These are phyloP conservation scores for Erysiphe pisi DNA, from an alignment of 2,329 filamentous ascomycete genomes.

Conservation along the genomic window DNA sequence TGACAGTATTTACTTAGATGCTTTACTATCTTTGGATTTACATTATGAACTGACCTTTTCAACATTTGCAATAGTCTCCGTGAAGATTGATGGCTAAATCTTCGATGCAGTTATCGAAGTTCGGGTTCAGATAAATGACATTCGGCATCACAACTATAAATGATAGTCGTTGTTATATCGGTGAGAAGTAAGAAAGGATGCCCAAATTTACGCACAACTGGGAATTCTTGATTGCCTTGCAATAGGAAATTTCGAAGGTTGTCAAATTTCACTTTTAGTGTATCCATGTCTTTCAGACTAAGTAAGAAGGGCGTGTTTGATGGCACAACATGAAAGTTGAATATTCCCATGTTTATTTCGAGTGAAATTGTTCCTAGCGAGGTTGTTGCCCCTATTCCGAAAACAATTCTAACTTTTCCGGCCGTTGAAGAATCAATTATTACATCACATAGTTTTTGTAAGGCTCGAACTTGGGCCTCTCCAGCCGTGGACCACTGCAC, in stretches of 20 bases:
- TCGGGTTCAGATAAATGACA: conserved; percentile 13
- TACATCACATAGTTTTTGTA: not conserved
- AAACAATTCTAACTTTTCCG: not conserved
- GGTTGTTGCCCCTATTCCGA: not conserved
- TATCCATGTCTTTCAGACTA: conserved; percentile 21
- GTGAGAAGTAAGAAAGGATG: conserved; percentile 13
- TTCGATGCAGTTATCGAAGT: not conserved
- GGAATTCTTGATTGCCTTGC: not conserved
- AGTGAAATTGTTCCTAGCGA: not conserved
- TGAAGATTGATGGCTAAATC: conserved; percentile 24
- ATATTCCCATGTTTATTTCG: not conserved
- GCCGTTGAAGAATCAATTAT: not conserved
- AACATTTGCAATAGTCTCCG: not conserved
- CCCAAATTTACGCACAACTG: conserved; percentile 6
- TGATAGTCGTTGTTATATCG: not conserved
- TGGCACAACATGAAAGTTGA: not conserved
- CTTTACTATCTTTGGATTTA: not conserved
- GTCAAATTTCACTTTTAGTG: conserved; percentile 1
- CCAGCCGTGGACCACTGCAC: not conserved
- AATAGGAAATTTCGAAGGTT: conserved; percentile 10
- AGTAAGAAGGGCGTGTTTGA: not conserved
- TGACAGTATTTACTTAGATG: not conserved
- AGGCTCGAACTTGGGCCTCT: not conserved
- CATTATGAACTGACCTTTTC: conserved; percentile 1
- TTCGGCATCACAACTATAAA: not conserved